Percentiles rank a stretch among this genome's conserved stretches.
Conservation (phyloP, 768 basidiomycete genomes). For the Multifurca ochricompacta region DNA sequence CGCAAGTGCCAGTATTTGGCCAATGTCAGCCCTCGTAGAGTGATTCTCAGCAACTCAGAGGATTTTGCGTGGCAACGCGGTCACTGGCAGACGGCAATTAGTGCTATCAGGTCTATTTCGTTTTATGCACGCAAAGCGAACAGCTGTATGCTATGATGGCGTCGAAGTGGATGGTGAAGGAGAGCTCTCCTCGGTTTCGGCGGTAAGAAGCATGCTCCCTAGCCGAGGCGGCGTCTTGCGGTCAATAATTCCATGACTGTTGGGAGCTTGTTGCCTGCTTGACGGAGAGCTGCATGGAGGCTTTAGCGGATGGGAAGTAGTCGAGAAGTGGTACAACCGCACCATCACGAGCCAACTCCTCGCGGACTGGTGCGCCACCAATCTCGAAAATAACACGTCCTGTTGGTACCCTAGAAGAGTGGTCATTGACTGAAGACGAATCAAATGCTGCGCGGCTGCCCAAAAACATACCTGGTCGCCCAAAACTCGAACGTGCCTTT, state of each 20-base stretch:
- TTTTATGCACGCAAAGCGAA: neutral
- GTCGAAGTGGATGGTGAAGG: neutral
- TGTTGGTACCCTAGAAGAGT: constrained; percentile 56
- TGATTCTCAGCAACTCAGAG: too few relatives aligned
- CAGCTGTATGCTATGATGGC: constrained; percentile 2
- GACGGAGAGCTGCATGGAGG: constrained; percentile 60
- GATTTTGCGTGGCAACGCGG: too few relatives aligned
- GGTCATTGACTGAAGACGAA: neutral
- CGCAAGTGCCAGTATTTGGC: too few relatives aligned
- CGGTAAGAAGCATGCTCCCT: constrained; percentile 49
- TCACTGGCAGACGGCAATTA: too few relatives aligned
- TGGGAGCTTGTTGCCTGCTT: constrained; percentile 83
- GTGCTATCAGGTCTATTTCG: neutral
- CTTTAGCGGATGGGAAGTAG: constrained; percentile 1
- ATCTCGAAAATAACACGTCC: constrained; percentile 93
- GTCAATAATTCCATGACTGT: constrained; percentile 82
- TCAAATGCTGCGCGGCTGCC: neutral
- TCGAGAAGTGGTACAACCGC: constrained; percentile 21
- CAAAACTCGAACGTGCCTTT: constrained; percentile 97
- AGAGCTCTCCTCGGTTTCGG: constrained; percentile 1
- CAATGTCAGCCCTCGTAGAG: too few relatives aligned
- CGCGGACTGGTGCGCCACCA: constrained; percentile 81
- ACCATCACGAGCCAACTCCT: constrained; percentile 92
- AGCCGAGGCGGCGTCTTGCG: constrained; percentile 61
- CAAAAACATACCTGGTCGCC: constrained; percentile 69